Evolutionary conservation across 2,329 filamentous ascomycete species (phyloP), one percentile per base, ranked within the genome.

Genomic region (Sclerotinia spermophila): DNA sequence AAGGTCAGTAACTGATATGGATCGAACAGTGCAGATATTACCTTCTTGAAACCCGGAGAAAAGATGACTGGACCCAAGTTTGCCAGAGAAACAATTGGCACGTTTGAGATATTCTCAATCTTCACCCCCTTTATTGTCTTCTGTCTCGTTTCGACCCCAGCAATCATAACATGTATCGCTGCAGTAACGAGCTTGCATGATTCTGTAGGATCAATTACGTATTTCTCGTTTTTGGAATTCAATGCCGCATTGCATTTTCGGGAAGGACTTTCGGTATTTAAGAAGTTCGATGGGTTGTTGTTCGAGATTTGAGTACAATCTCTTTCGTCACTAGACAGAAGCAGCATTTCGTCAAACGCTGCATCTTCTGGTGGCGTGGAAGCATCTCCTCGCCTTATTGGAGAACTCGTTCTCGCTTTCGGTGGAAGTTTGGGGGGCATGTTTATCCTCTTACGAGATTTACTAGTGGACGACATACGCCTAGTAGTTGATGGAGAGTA

Each of bases 41-140:
- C 77, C 67, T 77, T 70, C 69, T 73, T 74, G 53, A 77, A 78
- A 0, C 74, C 76, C 8, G 77, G 76, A 71, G 72, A 75, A 71
- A 78, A 79, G 19, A 77, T 68, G 13, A 65, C 62, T 1, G 77
- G 77, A 21, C 35, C 40, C 38, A 69, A 15, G 1, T 55, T 33
- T 21, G 66, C 5, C 24, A 68, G 38, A 13, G 72, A 71, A 21
- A 77, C 65, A 13, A 45, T n/a, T 40, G 45, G 15, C 15, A 2
- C 62, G 1, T 71, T 73, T 5, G 48, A 66, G 35, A 68, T 64
- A 44, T 71, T 73, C 11, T 70, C n/a, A 38, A 76, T 8, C n/a
- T 69, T 35, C 19, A 77, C n/a, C 13, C 56, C 71, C 21, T 61
- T 62, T 10, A 66, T 45, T 10, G 45, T 67, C 30, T 13, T 59